Conservation (phyloP, 202 grass and related monocot genomes). For the Panicum virgatum region DNA sequence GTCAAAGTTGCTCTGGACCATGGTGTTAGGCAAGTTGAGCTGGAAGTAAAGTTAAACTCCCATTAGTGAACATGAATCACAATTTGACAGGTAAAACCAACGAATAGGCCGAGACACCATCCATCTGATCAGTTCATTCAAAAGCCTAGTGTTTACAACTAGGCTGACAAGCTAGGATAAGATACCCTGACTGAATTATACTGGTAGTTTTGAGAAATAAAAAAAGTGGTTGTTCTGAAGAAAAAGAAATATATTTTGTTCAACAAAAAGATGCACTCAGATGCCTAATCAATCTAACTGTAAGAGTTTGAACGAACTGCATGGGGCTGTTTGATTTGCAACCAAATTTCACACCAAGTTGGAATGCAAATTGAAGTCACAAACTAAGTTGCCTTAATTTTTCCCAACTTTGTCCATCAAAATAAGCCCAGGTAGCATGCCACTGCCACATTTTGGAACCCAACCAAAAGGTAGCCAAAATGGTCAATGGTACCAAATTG, state of each 20-base stretch:
- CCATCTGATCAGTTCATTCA: too few relatives aligned
- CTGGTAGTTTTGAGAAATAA: neutral
- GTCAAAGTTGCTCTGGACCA: neutral
- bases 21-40: neutral
- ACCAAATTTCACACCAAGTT: neutral
- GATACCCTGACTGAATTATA: neutral
- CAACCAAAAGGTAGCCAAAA: neutral
- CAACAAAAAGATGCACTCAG: neutral
- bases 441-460: neutral
- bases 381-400: neutral
- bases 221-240: neutral
- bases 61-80: slow-evolving; percentile 3
- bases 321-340: neutral
- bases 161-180: too few relatives aligned
- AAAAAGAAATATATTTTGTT: neutral
- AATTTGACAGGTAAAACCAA: too few relatives aligned
- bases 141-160: too few relatives aligned
- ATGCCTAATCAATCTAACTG: neutral
- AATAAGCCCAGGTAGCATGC: neutral
- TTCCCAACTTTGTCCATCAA: neutral
- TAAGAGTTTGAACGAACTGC: neutral
- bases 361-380: neutral
- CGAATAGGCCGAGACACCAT: too few relatives aligned
- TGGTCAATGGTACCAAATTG: neutral
- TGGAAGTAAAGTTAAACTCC: neutral